Evolutionary conservation across 768 basidiomycete species (phyloP), one percentile per base, ranked within the genome.

Genomic region (Xerocomus spinulosus): DNA sequence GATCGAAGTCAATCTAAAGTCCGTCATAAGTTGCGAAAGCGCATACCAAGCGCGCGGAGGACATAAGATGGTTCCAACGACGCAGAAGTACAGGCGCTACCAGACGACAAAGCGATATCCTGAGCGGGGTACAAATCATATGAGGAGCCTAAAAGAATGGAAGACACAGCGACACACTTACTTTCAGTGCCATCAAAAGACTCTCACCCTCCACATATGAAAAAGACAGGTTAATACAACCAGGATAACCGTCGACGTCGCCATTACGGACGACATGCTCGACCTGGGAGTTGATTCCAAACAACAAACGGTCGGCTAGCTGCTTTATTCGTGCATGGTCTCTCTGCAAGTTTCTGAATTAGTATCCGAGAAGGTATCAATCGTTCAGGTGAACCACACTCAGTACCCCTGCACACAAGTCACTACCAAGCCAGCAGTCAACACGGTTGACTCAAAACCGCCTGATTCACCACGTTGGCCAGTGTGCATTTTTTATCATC

Each of bases 41-140:
- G 40, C 61, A 21, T 61, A 83, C 92, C 93, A 37, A 99, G 79
- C 4, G 96, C 96, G 43, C 96, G 85, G 28, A 99, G 81, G 4
- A 99, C 96, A 65, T 99, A 99, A 20, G 94, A 97, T 8, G 96
- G 96, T 67, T 99, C 96, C 46, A 99, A 75, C 8, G 95, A 98
- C 9, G 96, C 96, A 0, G 95, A 98, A 28, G 96, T 99, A 61
- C 96, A 99, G 8, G 96, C 96, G 61, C 92, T 95, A 32, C 96
- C 96, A 7, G 95, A 98, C 6, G 96, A 98, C 37, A 99, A 77
- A 4, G 96, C 96, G 53, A 98, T 88, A 61, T 98, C 92, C 92
- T 93, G 58, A 18, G 41, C 15, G 44, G 41, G 1, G 7, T 35
- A 23, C 48, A 29, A 39, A 37, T 30, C 6, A 33, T 23, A 35